phyloP scores from a whole-genome alignment of 805 yeast species.

The Hanseniaspora hatyaiensis region DNA sequence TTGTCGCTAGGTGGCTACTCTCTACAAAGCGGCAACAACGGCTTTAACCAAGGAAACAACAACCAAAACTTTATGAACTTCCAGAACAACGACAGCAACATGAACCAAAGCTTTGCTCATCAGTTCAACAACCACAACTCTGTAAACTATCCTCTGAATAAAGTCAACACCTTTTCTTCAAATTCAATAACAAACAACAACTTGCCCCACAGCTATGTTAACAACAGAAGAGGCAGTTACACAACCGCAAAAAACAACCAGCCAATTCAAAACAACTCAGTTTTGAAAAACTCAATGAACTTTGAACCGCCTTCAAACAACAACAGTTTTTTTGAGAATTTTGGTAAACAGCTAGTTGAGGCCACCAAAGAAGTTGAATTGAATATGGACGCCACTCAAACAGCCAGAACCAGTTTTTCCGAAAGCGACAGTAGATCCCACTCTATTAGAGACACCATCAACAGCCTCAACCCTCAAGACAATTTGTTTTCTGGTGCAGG shows the following conservation, averaged over 20 bases:
- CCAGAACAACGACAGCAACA: not conserved
- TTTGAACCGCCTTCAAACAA: not conserved
- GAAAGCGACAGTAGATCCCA: constrained; percentile 15
- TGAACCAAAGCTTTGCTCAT: not conserved
- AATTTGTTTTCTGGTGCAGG: not conserved
- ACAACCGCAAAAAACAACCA: not conserved
- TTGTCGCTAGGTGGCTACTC: constrained; percentile 25
- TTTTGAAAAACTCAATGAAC: not conserved
- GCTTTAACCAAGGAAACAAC: not conserved
- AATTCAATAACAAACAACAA: not conserved
- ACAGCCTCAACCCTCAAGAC: constrained; percentile 11
- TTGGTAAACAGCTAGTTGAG: constrained; percentile 29
- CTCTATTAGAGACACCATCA: constrained; percentile 8
- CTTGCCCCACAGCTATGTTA: not conserved
- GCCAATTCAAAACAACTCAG: not conserved
- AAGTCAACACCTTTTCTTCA: not conserved
- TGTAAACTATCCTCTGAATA: constrained; percentile 11
- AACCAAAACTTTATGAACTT: not conserved
- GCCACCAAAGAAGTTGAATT: constrained; percentile 28
- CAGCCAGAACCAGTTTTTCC: constrained; percentile 8
- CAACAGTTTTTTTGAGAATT: constrained; percentile 28
- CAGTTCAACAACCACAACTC: constrained; percentile 13
- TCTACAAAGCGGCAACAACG: constrained; percentile 14
- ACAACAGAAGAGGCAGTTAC: constrained; percentile 15
- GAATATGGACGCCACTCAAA: not conserved